These are phyloP conservation scores for Rhododendron griersonianum DNA, from an alignment of 148 eudicot species.

Conservation along the genomic window DNA sequence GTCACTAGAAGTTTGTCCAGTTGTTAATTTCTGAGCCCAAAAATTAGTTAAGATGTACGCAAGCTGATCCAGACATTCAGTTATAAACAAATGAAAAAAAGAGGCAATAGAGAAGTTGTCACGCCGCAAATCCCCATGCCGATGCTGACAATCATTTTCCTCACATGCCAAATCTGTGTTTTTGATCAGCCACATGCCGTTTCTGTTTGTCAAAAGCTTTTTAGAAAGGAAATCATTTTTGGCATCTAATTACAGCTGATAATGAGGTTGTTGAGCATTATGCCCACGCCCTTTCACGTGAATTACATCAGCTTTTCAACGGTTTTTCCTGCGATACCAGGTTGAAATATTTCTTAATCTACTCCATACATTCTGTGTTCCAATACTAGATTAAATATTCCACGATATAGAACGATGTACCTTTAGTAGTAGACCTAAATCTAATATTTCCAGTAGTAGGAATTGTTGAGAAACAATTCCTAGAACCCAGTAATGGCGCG, in stretches of 20 bases:
- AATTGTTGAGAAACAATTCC: too few relatives aligned
- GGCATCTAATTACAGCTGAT: not conserved
- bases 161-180: not conserved
- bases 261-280: not conserved
- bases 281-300: conserved; percentile 7
- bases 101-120: not conserved
- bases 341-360: not conserved
- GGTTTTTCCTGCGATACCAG: not conserved
- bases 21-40: too few relatives aligned
- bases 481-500: too few relatives aligned
- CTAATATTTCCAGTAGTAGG: too few relatives aligned
- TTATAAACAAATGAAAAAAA: too few relatives aligned
- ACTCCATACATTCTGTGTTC: not conserved
- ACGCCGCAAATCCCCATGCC: conserved; percentile 14
- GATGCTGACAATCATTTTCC: conserved; percentile 11
- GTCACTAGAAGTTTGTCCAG: not conserved
- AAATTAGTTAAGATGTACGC: not conserved
- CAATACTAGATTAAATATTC: too few relatives aligned
- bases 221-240: not conserved
- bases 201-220: not conserved
- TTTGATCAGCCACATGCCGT: not conserved
- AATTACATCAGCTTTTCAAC: not conserved
- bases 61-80: fast-evolving
- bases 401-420: too few relatives aligned
- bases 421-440: too few relatives aligned